phyloP scores from a whole-genome alignment of 305 asterid species.

The Fraxinus velutina region DNA sequence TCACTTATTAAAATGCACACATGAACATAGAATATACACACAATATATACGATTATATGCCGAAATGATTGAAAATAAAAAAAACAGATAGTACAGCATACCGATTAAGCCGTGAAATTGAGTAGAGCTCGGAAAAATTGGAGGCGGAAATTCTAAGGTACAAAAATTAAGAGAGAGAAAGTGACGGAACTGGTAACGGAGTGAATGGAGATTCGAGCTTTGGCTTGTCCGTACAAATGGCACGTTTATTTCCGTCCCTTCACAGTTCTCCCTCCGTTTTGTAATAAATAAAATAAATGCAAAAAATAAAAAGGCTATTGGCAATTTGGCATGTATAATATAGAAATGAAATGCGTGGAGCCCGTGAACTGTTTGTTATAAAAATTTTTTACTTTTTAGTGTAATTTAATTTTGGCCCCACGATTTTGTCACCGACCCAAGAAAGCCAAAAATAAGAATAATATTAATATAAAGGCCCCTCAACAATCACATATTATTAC shows the following conservation, averaged over 20 bases:
- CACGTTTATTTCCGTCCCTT: conserved; percentile 5
- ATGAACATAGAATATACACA: background rate
- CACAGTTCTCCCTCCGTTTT: conserved; percentile 3
- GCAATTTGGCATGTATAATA: background rate
- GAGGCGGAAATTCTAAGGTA: background rate
- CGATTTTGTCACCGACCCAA: background rate
- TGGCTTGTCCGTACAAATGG: background rate
- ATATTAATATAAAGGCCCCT: conserved; percentile 6
- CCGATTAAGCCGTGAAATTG: background rate
- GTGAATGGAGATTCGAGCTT: background rate
- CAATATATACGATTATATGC: background rate
- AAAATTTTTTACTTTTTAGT: background rate
- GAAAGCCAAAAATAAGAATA: background rate
- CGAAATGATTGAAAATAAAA: background rate
- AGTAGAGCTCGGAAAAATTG: background rate
- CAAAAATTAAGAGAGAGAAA: background rate
- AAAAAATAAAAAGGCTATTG: background rate
- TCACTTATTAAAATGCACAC: background rate
- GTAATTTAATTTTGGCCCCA: background rate
- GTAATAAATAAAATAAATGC: background rate
- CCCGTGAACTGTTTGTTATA: background rate
- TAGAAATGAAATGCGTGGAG: conserved; percentile 7
- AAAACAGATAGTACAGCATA: background rate
- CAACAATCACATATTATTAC: conserved; percentile 1
- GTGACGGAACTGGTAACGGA: background rate